These are phyloP conservation scores for Tuber magnatum DNA, from an alignment of 495 filamentous ascomycete species.

Conservation along the genomic window DNA sequence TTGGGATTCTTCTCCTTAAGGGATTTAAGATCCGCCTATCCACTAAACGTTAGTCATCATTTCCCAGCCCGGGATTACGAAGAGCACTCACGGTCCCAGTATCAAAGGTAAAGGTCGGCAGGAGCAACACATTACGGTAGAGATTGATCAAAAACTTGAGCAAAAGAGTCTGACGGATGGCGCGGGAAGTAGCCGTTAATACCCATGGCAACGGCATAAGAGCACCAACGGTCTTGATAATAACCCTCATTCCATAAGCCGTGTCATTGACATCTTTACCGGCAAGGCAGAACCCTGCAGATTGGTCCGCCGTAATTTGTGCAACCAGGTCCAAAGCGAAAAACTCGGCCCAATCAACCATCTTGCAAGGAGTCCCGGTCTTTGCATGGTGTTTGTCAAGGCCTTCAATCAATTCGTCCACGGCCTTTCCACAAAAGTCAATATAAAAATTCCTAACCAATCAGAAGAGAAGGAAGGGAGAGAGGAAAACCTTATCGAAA, in stretches of 20 bases:
- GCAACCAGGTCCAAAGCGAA: slow-evolving; percentile 64
- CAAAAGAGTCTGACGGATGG: slow-evolving; percentile 30
- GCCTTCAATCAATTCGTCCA: slow-evolving; percentile 60
- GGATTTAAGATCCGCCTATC: slow-evolving; percentile 29
- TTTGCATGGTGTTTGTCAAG: slow-evolving; percentile 53
- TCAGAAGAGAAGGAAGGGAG: neutral
- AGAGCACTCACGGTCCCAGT: neutral
- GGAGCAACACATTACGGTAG: slow-evolving; percentile 13
- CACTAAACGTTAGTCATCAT: neutral
- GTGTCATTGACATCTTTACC: slow-evolving; percentile 28
- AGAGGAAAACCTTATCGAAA: slow-evolving; percentile 52
- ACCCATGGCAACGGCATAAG: slow-evolving; percentile 30
- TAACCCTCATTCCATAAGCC: slow-evolving; percentile 25
- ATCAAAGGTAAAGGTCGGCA: neutral
- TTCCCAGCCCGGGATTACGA: neutral
- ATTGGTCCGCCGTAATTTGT: slow-evolving; percentile 25
- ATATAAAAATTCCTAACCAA: slow-evolving; percentile 54
- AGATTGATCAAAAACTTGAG: slow-evolving; percentile 32
- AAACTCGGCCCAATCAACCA: slow-evolving; percentile 67
- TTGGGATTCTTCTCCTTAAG: slow-evolving; percentile 20
- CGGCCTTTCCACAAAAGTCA: slow-evolving; percentile 64
- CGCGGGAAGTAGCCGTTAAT: slow-evolving; percentile 28
- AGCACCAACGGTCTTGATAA: slow-evolving; percentile 32
- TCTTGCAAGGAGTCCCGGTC: slow-evolving; percentile 52
- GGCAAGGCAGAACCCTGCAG: slow-evolving; percentile 32